These are phyloP conservation scores for Yarrowia keelungensis DNA, from an alignment of 805 yeast genomes.

Conservation along the genomic window DNA sequence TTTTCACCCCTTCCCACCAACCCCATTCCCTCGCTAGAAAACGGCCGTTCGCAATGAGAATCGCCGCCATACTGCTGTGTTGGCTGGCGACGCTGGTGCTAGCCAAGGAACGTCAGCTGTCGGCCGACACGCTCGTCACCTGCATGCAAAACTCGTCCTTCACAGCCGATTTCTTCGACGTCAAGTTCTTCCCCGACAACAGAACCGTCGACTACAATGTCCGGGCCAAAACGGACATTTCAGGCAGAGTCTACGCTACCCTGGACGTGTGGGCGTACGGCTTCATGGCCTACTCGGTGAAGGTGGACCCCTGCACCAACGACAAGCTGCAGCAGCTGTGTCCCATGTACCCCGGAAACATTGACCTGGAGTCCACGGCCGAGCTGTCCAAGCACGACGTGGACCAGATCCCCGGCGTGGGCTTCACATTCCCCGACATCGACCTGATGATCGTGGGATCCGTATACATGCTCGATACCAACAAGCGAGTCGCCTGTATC, in stretches of 20 bases:
- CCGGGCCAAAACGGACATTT: slow-evolving; percentile 70
- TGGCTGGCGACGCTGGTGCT: slow-evolving; percentile 35
- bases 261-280: slow-evolving; percentile 87
- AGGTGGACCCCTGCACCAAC: slow-evolving; percentile 66
- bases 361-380: slow-evolving; percentile 77
- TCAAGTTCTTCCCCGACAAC: slow-evolving; percentile 72
- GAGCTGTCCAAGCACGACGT: slow-evolving; percentile 58
- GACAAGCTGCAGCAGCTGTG: slow-evolving; percentile 80
- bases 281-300: slow-evolving; percentile 65
- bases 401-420: slow-evolving; percentile 76
- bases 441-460: slow-evolving; percentile 68
- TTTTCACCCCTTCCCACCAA: slow-evolving; percentile 3
- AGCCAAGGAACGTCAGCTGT: slow-evolving; percentile 46
- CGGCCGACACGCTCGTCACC: slow-evolving; percentile 80
- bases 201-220: slow-evolving; percentile 71
- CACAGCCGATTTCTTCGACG: slow-evolving; percentile 83
- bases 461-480: slow-evolving; percentile 50
- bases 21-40: slow-evolving; percentile 32
- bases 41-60: slow-evolving; percentile 21
- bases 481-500: slow-evolving; percentile 65
- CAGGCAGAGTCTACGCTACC: slow-evolving; percentile 70
- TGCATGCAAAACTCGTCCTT: slow-evolving; percentile 92
- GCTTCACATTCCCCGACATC: slow-evolving; percentile 86
- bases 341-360: slow-evolving; percentile 81
- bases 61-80: slow-evolving; percentile 34